phyloP scores from a whole-genome alignment of 176 grass and related monocot genomes.

The Neostapfia colusana region DNA sequence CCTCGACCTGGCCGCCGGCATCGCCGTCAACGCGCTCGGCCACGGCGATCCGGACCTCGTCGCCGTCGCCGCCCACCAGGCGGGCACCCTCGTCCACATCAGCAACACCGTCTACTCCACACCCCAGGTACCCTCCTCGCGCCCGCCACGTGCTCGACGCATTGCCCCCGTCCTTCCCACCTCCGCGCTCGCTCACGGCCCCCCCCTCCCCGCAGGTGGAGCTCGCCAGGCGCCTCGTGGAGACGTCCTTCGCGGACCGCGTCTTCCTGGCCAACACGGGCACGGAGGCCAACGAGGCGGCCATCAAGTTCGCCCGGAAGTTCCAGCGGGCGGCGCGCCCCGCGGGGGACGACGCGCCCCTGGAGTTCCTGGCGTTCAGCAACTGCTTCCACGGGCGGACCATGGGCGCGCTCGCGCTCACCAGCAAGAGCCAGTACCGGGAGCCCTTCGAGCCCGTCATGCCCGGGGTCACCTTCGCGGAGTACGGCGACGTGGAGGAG shows the following conservation, averaged over 20 bases:
- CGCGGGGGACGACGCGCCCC: conserved; percentile 28
- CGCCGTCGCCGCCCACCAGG: conserved; percentile 45
- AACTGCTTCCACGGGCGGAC: conserved; percentile 92
- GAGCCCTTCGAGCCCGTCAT: conserved; percentile 71
- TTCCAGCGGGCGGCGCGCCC: conserved; percentile 56
- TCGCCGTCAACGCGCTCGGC: conserved; percentile 83
- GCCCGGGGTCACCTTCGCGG: conserved; percentile 64
- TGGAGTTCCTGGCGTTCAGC: conserved; percentile 66
- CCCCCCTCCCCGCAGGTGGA: conserved; percentile 61
- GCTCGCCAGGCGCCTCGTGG: conserved; percentile 72
- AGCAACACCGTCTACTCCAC: conserved; percentile 77
- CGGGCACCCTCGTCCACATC: conserved; percentile 53
- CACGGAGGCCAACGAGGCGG: conserved; percentile 96
- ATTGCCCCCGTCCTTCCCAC: background rate
- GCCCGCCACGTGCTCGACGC: conserved; percentile 46
- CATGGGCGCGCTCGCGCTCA: conserved; percentile 75
- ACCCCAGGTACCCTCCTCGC: conserved; percentile 43
- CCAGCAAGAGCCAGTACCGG: conserved; percentile 77
- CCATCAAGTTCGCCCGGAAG: conserved; percentile 92
- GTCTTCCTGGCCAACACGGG: conserved; percentile 80
- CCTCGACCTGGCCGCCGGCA: conserved; percentile 83
- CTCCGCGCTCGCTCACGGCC: background rate
- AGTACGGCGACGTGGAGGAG: conserved; percentile 70
- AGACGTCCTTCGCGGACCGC: conserved; percentile 78
- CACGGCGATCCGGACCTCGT: conserved; percentile 60